A percentile compares a stretch with the other conserved stretches of the same genome.
Conservation (phyloP, 2,329 filamentous ascomycete species). For the Phaeosphaeria sp. region DNA sequence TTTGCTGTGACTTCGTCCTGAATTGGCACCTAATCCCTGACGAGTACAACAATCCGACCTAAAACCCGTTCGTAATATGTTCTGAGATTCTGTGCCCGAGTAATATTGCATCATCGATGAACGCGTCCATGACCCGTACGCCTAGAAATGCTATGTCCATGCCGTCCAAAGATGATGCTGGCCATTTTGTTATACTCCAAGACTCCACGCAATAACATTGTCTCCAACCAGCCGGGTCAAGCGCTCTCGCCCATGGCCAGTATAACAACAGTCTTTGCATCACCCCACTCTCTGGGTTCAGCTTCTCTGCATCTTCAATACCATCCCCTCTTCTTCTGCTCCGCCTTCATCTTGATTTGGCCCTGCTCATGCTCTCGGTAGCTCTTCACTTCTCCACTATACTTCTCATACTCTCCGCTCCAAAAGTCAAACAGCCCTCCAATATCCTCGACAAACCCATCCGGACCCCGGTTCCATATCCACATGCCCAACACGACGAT, state of each 20-base stretch:
- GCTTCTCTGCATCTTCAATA: constrained; percentile 4
- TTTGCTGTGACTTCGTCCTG: too few species aligned
- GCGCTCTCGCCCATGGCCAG: too few species aligned
- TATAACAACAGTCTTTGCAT: not conserved
- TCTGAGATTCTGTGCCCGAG: too few species aligned
- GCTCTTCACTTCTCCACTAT: constrained; percentile 34
- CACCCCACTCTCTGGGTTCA: not conserved
- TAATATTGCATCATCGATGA: too few species aligned
- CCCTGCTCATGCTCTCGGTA: constrained; percentile 33
- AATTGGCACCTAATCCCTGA: too few species aligned
- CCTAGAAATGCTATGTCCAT: too few species aligned
- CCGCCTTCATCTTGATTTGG: constrained; percentile 31
- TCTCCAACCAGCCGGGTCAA: too few species aligned
- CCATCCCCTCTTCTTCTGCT: constrained; percentile 21
- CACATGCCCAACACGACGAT: constrained; percentile 63
- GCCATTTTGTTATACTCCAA: not conserved
- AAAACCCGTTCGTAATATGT: too few species aligned
- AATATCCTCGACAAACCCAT: constrained; percentile 68
- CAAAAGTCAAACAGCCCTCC: constrained; percentile 43
- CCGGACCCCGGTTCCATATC: constrained; percentile 67
- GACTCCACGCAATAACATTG: too few species aligned
- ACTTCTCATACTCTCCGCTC: constrained; percentile 48
- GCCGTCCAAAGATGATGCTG: too few species aligned
- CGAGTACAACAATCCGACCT: too few species aligned
- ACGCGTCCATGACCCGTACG: too few species aligned